Conservation (phyloP, 2,329 filamentous ascomycete genomes). For the Alternaria viburni region DNA sequence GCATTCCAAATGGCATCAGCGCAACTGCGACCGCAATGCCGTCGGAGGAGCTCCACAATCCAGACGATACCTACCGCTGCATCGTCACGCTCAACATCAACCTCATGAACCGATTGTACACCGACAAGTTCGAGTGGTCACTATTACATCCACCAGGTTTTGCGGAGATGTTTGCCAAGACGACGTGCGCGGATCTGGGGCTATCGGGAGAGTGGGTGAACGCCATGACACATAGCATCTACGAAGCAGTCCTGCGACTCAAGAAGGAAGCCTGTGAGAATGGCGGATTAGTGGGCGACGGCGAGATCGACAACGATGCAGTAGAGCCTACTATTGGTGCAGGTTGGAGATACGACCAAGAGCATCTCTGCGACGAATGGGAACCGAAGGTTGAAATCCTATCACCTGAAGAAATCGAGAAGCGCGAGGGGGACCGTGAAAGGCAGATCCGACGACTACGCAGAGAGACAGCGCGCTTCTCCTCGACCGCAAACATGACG, state of each 20-base stretch:
- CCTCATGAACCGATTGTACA: slow-evolving; percentile 87
- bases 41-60: slow-evolving; percentile 78
- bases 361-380: slow-evolving; percentile 71
- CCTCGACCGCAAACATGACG: slow-evolving; percentile 80
- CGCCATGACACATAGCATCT: slow-evolving; percentile 94
- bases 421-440: slow-evolving; percentile 92
- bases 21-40: slow-evolving; percentile 70
- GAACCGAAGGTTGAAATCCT: slow-evolving; percentile 64
- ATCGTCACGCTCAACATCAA: slow-evolving; percentile 92
- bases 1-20: slow-evolving; percentile 64
- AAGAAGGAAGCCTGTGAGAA: slow-evolving; percentile 98
- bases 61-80: slow-evolving; percentile 93
- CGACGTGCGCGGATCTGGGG: slow-evolving; percentile 91
- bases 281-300: slow-evolving; percentile 76
- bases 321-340: slow-evolving; percentile 76
- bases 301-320: slow-evolving; percentile 87
- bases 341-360: slow-evolving; percentile 94
- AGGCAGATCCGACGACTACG: slow-evolving; percentile 85
- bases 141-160: slow-evolving; percentile 89
- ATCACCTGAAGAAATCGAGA: slow-evolving; percentile 96
- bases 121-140: slow-evolving; percentile 98
- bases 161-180: slow-evolving; percentile 88
- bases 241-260: slow-evolving; percentile 87
- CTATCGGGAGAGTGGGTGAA: slow-evolving; percentile 92
- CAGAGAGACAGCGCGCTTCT: slow-evolving; percentile 91